A percentile compares a stretch with the other conserved stretches of the same genome.
phyloP scores from a whole-genome alignment of 2,329 filamentous ascomycete species.

The Hypoxylon sp. region DNA sequence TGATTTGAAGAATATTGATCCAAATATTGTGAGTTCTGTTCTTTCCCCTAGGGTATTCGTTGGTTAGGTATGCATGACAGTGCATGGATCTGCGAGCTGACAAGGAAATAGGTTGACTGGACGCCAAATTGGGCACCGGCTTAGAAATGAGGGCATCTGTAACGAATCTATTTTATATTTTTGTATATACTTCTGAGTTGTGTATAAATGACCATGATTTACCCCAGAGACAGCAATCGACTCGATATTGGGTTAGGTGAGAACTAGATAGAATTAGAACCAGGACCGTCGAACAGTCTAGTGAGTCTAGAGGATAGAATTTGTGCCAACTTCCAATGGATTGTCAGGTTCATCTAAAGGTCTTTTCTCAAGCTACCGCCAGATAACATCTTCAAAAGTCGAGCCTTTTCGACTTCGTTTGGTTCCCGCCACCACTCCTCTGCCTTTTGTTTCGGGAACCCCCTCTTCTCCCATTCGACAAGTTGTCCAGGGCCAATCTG shows the following conservation, averaged over 20 bases:
- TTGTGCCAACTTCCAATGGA: background rate
- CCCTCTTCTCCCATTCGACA: constrained; percentile 42
- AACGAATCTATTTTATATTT: background rate
- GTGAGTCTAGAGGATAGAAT: background rate
- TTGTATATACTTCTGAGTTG: constrained; percentile 21
- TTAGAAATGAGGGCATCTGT: background rate
- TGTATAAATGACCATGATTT: background rate
- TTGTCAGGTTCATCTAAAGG: constrained; percentile 14
- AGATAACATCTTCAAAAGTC: constrained; percentile 31
- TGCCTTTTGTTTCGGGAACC: constrained; percentile 45
- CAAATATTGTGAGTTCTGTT: constrained; percentile 41
- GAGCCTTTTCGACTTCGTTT: constrained; percentile 41
- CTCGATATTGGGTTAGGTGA: background rate
- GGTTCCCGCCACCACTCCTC: constrained; percentile 44
- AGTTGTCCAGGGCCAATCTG: constrained; percentile 43
- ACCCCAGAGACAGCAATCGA: background rate
- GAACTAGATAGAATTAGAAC: background rate
- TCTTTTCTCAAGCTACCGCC: constrained; percentile 40
- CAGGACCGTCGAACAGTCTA: background rate
- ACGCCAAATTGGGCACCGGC: constrained; percentile 34
- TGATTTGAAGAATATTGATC: constrained; percentile 49
- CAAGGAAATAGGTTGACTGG: constrained; percentile 28
- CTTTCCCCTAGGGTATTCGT: background rate
- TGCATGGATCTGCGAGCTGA: constrained; percentile 9
- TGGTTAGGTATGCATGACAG: background rate